Base-by-base conservation (phyloP, 306 rosid genomes). In the Crotalaria pallida region DNA sequence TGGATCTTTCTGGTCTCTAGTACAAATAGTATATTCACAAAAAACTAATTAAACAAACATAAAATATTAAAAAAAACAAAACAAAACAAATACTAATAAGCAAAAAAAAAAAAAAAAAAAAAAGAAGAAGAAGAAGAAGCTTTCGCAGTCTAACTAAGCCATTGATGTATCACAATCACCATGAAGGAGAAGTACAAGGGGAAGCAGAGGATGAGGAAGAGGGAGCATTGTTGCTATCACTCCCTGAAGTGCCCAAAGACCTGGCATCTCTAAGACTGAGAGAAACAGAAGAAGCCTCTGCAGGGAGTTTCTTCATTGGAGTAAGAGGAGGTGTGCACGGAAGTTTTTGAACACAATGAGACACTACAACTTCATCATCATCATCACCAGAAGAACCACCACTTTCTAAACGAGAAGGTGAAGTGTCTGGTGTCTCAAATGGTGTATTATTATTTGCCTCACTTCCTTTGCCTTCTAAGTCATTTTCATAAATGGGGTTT, bases 151-250 rank as follows among this genome's bases (percentile, higher is more conserved):
- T 49, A 79, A 51, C 52, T 29, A 41, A 55, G 65, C 51, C 70
- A 63, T 52, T 29, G 70, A 59, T 31, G 64, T 44, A 73, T 78
- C 78, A 85, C 82, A 65, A 69, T 90, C 89, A 90, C 96, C 98
- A 94, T 19, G 96, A 88, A 84, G 93, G 98, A 72, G 97, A 94
- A 77, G 96, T 88, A 65, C 76, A 83, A 40, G 87, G 91, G 68
- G 98, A 82, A 33, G 73, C 87, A 2, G 95, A 90, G n/a, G 97
- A 88, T 6, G 97, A 88, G 0, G 96, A 87, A 26, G 94, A 84
- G 27, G 21, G 58, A 8, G 80, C 88, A 65, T 85, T 78, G 80
- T 82, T 62, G 24, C 84, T 88, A 17, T 93, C 96, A 79, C 87
- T 88, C 6, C 80, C 92, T 4, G 90, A 89, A 58, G 89, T 84